A percentile compares a stretch with the other conserved stretches of the same genome.
Evolutionary conservation across 768 basidiomycete genomes (phyloP).

Genomic region (Lentinus tigrinus): DNA sequence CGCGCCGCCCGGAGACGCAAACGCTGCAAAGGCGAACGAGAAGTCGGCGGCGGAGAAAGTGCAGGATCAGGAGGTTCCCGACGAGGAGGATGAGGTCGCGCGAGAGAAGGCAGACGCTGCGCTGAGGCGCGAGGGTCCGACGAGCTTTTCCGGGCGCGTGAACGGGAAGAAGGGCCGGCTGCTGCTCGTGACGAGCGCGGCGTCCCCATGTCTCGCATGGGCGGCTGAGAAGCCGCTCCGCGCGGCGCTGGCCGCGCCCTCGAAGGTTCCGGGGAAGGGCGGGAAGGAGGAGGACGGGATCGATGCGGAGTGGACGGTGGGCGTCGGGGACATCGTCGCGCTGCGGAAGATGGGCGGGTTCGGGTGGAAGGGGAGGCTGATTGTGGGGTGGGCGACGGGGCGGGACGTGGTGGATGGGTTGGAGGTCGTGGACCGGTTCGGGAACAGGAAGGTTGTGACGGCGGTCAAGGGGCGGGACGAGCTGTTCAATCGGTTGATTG

Average conservation of each 20-base stretch:
- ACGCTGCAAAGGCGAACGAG: not conserved
- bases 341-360: conserved; percentile 36
- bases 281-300: conserved; percentile 13
- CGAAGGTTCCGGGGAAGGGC: conserved; percentile 6
- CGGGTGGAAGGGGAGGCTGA: conserved; percentile 39
- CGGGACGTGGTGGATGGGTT: conserved; percentile 31
- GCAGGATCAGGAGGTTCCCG: not conserved
- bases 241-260: conserved; percentile 9
- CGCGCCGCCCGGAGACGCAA: conserved; percentile 10
- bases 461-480: conserved; percentile 34
- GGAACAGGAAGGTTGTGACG: conserved; percentile 24
- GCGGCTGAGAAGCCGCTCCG: conserved; percentile 18
- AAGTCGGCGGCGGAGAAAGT: not conserved
- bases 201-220: conserved; percentile 33
- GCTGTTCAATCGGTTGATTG: conserved; percentile 33
- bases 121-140: conserved; percentile 28
- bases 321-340: conserved; percentile 28
- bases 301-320: conserved; percentile 29
- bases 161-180: conserved; percentile 32
- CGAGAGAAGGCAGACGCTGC: conserved; percentile 8
- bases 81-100: not conserved
- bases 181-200: conserved; percentile 29
- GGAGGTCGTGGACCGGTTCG: conserved; percentile 26
- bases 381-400: conserved; percentile 34
- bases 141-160: conserved; percentile 28